These are phyloP conservation scores for Nepenthes mirabilis DNA, from an alignment of 148 eudicot genomes.

Conservation along the genomic window DNA sequence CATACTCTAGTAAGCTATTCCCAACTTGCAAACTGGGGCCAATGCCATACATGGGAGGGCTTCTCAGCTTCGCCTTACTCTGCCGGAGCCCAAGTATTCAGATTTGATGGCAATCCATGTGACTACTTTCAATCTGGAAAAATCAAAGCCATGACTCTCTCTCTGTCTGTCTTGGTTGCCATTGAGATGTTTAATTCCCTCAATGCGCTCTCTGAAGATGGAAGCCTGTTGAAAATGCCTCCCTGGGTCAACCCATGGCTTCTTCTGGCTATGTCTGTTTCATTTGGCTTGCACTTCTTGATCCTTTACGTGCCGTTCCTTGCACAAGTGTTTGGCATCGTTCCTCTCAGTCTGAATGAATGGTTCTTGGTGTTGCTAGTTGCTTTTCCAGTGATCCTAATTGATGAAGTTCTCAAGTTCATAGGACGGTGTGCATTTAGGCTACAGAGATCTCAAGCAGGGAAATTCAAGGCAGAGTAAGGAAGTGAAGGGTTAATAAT, in stretches of 20 bases:
- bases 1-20: slow-evolving; percentile 53
- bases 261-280: slow-evolving; percentile 57
- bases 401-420: slow-evolving; percentile 78
- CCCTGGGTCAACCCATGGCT: slow-evolving; percentile 81
- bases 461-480: slow-evolving; percentile 39
- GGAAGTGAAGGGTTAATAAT: slow-evolving; percentile 1
- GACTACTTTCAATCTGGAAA: slow-evolving; percentile 58
- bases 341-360: slow-evolving; percentile 59
- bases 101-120: slow-evolving; percentile 47
- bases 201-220: slow-evolving; percentile 66
- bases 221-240: slow-evolving; percentile 60
- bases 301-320: slow-evolving; percentile 66
- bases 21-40: slow-evolving; percentile 66
- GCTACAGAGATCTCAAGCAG: slow-evolving; percentile 9
- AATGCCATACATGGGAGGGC: slow-evolving; percentile 48
- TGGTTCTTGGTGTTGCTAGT: slow-evolving; percentile 57
- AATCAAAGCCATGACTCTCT: slow-evolving; percentile 65
- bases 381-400: slow-evolving; percentile 57
- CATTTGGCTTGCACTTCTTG: slow-evolving; percentile 64
- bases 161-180: slow-evolving; percentile 70
- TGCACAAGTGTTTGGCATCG: slow-evolving; percentile 63
- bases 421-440: slow-evolving; percentile 54
- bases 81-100: slow-evolving; percentile 49
- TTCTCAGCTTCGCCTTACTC: slow-evolving; percentile 45
- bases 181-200: slow-evolving; percentile 80